Evolutionary conservation across 2,329 filamentous ascomycete species (phyloP), one percentile per base, ranked within the genome.

Genomic region (Nigrospora sphaerica): DNA sequence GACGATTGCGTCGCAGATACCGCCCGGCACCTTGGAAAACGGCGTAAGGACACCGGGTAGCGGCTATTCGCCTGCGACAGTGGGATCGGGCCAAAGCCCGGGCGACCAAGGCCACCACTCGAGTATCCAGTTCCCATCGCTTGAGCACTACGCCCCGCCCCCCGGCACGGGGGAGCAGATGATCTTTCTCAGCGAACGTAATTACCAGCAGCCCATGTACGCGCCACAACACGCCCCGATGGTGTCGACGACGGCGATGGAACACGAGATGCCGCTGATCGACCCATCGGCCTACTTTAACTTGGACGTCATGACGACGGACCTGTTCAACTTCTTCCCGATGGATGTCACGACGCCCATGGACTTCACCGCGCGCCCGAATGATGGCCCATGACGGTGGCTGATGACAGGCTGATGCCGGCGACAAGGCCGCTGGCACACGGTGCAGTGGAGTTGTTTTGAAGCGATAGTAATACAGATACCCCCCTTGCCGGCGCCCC

Each of bases 221-320:
- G 17, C 14, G 14, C 32, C 9, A 19, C 38, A 39, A 32, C 36
- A 34, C 23, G 32, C 35, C 11, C 32, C 19, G 5, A 23, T 40
- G n/a, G 33, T 46, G 12, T 17, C 42, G 13, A 46, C 46, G 35
- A 33, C 35, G 3, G 46, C 38, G 3, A 13, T 46, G 16, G 32
- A 40, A 2, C 33, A n/a, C 1, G 47, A 46, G 3, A 3, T 47
- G 5, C 17, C 42, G 4, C 23, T 46, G 11, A 42, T 47, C n/a
- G 47, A 50, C 19, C 17, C 48, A 12, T 47, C 49, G 28, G 37
- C 50, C 13, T 34, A 49, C 12, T 44, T 56, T 19, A 50, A 56
- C 42, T 53, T 57, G 45, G 58, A 61, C 19, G 55, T 61, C 2
- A 37, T 61, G 18, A 61, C 58, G 3, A 61, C 59, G 9, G 59